phyloP scores from a whole-genome alignment of 371 early-diverging fungal genomes.

The Actinomortierella wolfii region DNA sequence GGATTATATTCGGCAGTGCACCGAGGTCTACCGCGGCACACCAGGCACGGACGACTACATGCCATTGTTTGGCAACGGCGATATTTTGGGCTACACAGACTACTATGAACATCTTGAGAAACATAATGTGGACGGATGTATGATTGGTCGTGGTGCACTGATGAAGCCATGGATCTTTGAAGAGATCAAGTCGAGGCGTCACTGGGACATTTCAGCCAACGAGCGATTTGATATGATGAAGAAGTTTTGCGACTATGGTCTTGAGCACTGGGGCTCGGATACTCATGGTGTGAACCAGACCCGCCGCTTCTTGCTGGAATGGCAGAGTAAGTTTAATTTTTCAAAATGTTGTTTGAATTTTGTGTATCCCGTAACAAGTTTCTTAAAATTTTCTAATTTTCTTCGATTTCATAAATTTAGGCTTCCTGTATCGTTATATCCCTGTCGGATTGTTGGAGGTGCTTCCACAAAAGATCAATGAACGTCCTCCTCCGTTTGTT shows the following conservation, averaged over 20 bases:
- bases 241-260: slow-evolving; percentile 82
- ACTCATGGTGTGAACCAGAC: slow-evolving; percentile 85
- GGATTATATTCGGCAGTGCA: slow-evolving; percentile 81
- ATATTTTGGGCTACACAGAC: slow-evolving; percentile 86
- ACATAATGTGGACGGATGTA: slow-evolving; percentile 80
- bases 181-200: slow-evolving; percentile 87
- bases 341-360: neutral
- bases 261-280: slow-evolving; percentile 97
- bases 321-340: slow-evolving; percentile 67
- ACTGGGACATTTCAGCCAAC: slow-evolving; percentile 90
- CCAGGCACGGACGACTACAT: slow-evolving; percentile 60
- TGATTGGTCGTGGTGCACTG: slow-evolving; percentile 79
- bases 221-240: slow-evolving; percentile 93
- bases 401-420: slow-evolving; percentile 17
- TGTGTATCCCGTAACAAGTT: too few species aligned
- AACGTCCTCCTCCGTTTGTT: slow-evolving; percentile 83
- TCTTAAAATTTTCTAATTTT: neutral
- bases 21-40: slow-evolving; percentile 50
- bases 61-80: slow-evolving; percentile 84
- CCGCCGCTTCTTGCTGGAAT: slow-evolving; percentile 90
- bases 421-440: slow-evolving; percentile 64
- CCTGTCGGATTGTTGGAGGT: slow-evolving; percentile 94
- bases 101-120: slow-evolving; percentile 72
- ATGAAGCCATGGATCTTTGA: slow-evolving; percentile 98
- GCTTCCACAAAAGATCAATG: slow-evolving; percentile 90